Evolutionary conservation across 2,329 filamentous ascomycete species (phyloP).

Genomic region (Corinectria fuckeliana): DNA sequence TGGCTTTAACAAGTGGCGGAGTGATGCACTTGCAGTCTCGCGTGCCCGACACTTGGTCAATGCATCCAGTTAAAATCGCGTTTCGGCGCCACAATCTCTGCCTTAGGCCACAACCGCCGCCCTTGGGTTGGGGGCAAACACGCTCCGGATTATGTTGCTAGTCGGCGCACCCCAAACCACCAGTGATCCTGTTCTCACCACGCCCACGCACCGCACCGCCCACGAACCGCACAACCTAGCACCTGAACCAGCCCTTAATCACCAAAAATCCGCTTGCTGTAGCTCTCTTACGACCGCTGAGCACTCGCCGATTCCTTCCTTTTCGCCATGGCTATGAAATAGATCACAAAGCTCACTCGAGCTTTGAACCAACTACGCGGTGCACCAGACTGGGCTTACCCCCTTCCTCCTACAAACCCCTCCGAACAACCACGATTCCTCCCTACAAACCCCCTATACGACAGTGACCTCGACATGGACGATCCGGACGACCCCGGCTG

Average conservation of each 20-base stretch:
- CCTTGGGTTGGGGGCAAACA: conserved; percentile 32
- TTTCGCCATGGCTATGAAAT: conserved; percentile 38
- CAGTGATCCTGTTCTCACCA: conserved; percentile 34
- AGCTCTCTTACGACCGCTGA: conserved; percentile 34
- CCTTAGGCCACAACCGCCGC: conserved; percentile 33
- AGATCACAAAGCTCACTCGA: conserved; percentile 37
- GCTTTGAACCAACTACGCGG: conserved; percentile 27
- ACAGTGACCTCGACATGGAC: conserved; percentile 64
- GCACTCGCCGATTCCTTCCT: conserved; percentile 9
- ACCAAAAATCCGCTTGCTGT: conserved; percentile 23
- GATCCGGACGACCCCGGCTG: conserved; percentile 63
- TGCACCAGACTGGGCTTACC: conserved; percentile 29
- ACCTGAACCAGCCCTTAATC: conserved; percentile 21
- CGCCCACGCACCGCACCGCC: conserved; percentile 28
- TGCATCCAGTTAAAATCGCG: conserved; percentile 26
- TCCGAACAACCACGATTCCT: conserved; percentile 21
- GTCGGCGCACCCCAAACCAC: conserved; percentile 35
- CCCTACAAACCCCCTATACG: conserved; percentile 25
- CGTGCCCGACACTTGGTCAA: conserved; percentile 17
- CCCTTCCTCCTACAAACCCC: conserved; percentile 29
- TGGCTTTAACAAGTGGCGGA: conserved; percentile 27
- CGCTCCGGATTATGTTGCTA: conserved; percentile 37
- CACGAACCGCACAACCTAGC: conserved; percentile 19
- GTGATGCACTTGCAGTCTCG: conserved; percentile 34
- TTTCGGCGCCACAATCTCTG: conserved; percentile 7